phyloP scores from a whole-genome alignment of 1,139 yeast genomes.

The Candida tetrigidarum region DNA sequence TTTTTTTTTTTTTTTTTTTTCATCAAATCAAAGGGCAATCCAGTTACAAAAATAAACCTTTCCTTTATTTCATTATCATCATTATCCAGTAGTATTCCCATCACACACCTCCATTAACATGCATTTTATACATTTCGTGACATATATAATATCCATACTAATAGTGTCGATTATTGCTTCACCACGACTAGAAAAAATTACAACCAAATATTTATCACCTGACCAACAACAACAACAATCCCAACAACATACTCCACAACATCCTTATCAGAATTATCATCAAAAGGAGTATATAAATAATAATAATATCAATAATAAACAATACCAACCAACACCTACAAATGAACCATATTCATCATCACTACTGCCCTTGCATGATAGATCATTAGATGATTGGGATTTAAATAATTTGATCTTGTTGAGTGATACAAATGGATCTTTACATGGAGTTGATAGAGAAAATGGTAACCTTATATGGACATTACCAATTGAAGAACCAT shows the following conservation, averaged over 20 bases:
- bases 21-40: neutral
- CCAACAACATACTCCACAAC: slow-evolving; percentile 1
- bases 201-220: slow-evolving; percentile 18
- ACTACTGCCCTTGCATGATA: slow-evolving; percentile 37
- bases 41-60: neutral
- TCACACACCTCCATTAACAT: too few species aligned
- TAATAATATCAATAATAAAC: slow-evolving; percentile 11
- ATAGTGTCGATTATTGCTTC: slow-evolving; percentile 18
- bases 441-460: slow-evolving; percentile 79
- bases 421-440: slow-evolving; percentile 86
- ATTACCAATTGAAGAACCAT: slow-evolving; percentile 55
- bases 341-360: slow-evolving; percentile 12
- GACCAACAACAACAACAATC: slow-evolving; percentile 12
- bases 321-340: slow-evolving; percentile 8
- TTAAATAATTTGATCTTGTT: slow-evolving; percentile 67
- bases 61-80: neutral
- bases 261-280: slow-evolving; percentile 10
- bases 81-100: neutral
- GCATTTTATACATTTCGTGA: slow-evolving; percentile 4
- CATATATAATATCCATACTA: slow-evolving; percentile 13
- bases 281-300: slow-evolving; percentile 10
- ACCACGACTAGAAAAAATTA: slow-evolving; percentile 31
- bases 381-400: slow-evolving; percentile 56
- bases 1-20: too few species aligned
- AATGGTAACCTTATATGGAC: slow-evolving; percentile 86